Conservation (phyloP, 1,284 basidiomycete species). For the Peniophora sp. region DNA sequence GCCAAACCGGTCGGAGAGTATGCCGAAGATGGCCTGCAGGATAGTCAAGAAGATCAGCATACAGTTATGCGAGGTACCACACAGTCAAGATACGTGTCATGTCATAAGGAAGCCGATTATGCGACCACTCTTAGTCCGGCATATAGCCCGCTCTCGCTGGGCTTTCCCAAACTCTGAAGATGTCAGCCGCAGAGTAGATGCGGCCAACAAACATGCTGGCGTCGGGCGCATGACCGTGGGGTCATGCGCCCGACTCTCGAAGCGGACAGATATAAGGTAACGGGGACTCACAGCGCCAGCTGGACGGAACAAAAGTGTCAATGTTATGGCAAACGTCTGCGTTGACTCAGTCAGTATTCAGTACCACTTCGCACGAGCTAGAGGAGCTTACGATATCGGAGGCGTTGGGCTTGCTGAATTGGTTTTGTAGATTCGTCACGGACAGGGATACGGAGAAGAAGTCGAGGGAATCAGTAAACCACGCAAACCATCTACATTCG, state of each 20-base stretch:
- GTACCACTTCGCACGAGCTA: constrained; percentile 1
- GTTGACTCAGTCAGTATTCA: constrained; percentile 2
- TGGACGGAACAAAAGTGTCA: constrained; percentile 88
- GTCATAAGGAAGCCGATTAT: too few relatives aligned
- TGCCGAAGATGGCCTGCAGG: constrained; percentile 61
- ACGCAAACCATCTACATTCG: constrained; percentile 58
- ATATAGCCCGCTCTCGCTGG: too few relatives aligned
- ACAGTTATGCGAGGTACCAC: too few relatives aligned
- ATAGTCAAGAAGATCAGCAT: neutral
- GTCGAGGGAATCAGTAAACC: constrained; percentile 76
- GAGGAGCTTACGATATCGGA: constrained; percentile 41
- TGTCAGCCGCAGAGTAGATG: too few relatives aligned
- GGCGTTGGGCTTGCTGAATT: constrained; percentile 39
- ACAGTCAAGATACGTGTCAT: too few relatives aligned
- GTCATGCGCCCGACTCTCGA: too few relatives aligned
- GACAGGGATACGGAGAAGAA: constrained; percentile 83
- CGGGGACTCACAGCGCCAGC: constrained; percentile 59
- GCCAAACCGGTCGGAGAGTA: constrained; percentile 80
- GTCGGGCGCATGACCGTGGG: too few relatives aligned
- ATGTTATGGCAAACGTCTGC: constrained; percentile 80
- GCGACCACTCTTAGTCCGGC: too few relatives aligned
- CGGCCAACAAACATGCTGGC: too few relatives aligned
- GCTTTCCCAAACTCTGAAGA: too few relatives aligned
- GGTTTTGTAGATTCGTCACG: constrained; percentile 42
- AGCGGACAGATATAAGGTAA: too few relatives aligned